Percentiles rank a stretch among this genome's conserved stretches.
phyloP scores from a whole-genome alignment of 2,329 filamentous ascomycete genomes.

The Sarocladiaceae sp. region DNA sequence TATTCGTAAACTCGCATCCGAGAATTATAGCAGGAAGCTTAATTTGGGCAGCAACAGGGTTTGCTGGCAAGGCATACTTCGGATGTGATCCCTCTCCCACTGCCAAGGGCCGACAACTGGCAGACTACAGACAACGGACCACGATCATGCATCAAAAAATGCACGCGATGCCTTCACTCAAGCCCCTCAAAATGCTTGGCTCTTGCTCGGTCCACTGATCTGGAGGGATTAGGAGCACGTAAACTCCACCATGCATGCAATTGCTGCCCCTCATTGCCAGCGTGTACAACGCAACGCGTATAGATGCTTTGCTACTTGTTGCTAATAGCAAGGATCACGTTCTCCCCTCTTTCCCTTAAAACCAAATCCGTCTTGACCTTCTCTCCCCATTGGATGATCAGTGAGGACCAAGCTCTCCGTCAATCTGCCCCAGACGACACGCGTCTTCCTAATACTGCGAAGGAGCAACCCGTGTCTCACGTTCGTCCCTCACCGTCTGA shows the following conservation, averaged over 20 bases:
- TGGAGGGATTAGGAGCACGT: neutral
- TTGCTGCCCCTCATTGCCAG: constrained; percentile 2
- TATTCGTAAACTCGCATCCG: too few species aligned
- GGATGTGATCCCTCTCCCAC: too few species aligned
- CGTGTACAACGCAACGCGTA: constrained; percentile 7
- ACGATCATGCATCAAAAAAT: neutral
- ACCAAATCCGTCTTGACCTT: too few species aligned
- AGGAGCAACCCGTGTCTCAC: too few species aligned
- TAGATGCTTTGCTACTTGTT: neutral
- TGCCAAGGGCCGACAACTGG: constrained; percentile 5
- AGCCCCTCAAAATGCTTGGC: too few species aligned
- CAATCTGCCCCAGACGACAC: too few species aligned
- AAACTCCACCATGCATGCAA: constrained; percentile 7
- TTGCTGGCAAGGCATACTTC: constrained; percentile 5
- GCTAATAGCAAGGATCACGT: neutral
- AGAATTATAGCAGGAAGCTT: too few species aligned
- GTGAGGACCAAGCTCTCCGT: too few species aligned
- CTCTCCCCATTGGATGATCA: too few species aligned
- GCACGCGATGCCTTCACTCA: neutral
- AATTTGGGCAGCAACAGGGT: too few species aligned
- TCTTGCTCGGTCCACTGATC: too few species aligned
- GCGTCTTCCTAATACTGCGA: neutral
- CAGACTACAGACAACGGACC: neutral
- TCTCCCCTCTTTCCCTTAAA: too few species aligned
- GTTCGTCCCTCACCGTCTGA: neutral